Conservation (phyloP, 2,329 filamentous ascomycete species). For the Albophoma yamanashiensis region DNA sequence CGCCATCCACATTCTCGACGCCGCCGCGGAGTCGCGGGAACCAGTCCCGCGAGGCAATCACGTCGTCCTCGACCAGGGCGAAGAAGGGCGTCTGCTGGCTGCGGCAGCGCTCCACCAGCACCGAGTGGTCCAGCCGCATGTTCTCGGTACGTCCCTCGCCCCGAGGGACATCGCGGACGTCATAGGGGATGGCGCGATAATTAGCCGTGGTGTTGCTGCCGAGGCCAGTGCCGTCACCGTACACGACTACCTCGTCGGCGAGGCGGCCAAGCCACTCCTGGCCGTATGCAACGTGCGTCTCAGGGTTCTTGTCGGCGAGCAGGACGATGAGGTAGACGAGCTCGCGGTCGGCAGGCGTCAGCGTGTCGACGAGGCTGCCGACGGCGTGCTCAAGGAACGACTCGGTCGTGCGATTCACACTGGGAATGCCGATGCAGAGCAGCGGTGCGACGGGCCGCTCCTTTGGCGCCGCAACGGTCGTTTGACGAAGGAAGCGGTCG, state of each 20-base stretch:
- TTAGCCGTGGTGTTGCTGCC: neutral
- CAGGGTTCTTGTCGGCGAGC: constrained; percentile 21
- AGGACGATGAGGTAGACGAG: constrained; percentile 21
- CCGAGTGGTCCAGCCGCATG: constrained; percentile 21
- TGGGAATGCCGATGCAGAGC: constrained; percentile 23
- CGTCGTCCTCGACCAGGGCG: constrained; percentile 25
- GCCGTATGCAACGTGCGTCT: constrained; percentile 18
- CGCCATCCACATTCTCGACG: constrained; percentile 16
- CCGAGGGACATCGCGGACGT: constrained; percentile 13
- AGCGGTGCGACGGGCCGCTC: constrained; percentile 1
- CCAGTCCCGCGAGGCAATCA: constrained; percentile 24
- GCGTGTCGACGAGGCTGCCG: constrained; percentile 18
- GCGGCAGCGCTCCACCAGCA: constrained; percentile 20
- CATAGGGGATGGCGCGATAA: constrained; percentile 10
- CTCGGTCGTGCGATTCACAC: constrained; percentile 18
- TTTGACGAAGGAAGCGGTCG: constrained; percentile 11
- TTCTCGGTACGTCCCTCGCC: constrained; percentile 19
- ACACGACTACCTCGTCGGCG: constrained; percentile 22
- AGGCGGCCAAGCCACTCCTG: constrained; percentile 19
- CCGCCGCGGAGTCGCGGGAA: constrained; percentile 16
- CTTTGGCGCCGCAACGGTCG: neutral
- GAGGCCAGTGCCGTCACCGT: constrained; percentile 7
- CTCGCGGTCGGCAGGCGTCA: constrained; percentile 18
- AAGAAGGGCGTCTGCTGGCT: constrained; percentile 18
- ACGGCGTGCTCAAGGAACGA: constrained; percentile 18